A percentile compares a stretch with the other conserved stretches of the same genome.
Conservation (phyloP, 169 alveolate genomes). For the Amoebophrya sp. region DNA sequence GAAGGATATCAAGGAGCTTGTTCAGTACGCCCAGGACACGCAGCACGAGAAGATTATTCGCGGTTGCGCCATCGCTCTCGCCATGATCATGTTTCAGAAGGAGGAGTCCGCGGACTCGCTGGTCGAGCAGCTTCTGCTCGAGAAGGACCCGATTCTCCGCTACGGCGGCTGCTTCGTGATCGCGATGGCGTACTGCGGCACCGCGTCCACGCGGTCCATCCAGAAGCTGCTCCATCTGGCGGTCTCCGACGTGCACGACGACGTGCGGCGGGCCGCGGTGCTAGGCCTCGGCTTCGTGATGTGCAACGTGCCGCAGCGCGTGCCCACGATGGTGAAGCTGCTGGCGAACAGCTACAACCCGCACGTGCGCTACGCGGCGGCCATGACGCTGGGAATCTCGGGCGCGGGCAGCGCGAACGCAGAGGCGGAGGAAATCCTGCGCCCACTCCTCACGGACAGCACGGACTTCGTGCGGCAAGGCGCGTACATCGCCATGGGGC, state of each 20-base stretch:
- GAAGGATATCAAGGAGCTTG: conserved; percentile 5
- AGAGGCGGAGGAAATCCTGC: conserved; percentile 72
- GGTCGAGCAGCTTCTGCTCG: conserved; percentile 63
- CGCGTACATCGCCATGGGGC: conserved; percentile 23
- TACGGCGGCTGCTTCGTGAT: conserved; percentile 94
- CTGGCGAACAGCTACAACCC: conserved; percentile 35
- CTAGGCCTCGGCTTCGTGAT: conserved; percentile 57
- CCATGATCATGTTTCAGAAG: conserved; percentile 77
- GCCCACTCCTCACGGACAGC: conserved; percentile 76
- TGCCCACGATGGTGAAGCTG: conserved; percentile 30
- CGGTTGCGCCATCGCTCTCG: conserved; percentile 86
- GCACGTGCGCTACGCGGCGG: conserved; percentile 92
- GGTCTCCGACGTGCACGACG: conserved; percentile 95
- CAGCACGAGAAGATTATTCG: conserved; percentile 95
- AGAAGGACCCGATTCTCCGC: conserved; percentile 87
- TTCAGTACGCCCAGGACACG: conserved; percentile 71
- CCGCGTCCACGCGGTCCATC: conserved; percentile 55
- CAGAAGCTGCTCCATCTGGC: conserved; percentile 84
- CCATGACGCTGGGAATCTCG: conserved; percentile 87
- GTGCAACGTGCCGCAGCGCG: conserved; percentile 38
- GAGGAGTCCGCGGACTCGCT: conserved; percentile 83
- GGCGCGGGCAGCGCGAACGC: conserved; percentile 78
- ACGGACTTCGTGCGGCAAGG: conserved; percentile 90
- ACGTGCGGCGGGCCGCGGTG: conserved; percentile 97
- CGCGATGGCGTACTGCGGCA: conserved; percentile 96